Evolutionary conservation across 129 eudicot species (phyloP).

Genomic region (Centrapalus pauciflorus): DNA sequence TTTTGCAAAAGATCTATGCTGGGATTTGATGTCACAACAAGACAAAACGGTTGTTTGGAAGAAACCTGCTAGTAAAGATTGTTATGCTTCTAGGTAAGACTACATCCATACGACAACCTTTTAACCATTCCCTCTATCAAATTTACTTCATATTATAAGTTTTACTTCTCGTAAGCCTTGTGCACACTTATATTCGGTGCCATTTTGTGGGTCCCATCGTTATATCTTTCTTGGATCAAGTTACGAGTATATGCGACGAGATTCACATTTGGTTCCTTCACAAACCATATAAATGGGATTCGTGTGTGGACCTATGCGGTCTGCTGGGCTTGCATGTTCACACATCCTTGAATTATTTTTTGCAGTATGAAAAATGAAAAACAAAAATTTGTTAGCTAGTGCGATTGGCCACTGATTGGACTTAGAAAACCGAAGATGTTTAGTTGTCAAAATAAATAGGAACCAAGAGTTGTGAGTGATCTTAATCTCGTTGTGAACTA

Average conservation of each 20-base stretch:
- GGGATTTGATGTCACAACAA: slow-evolving; percentile 87
- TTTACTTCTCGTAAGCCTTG: background rate
- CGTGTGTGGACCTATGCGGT: too few relatives aligned
- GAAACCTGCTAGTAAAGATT: slow-evolving; percentile 66
- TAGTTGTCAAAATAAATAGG: background rate
- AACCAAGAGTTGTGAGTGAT: background rate
- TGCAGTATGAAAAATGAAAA: too few relatives aligned
- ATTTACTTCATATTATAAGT: background rate
- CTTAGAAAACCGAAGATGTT: background rate
- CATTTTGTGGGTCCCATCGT: background rate
- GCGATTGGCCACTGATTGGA: background rate
- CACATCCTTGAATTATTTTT: too few relatives aligned
- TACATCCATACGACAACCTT: slow-evolving; percentile 1
- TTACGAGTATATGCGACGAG: background rate
- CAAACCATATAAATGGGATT: background rate
- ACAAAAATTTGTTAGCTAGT: too few relatives aligned
- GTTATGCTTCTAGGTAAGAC: slow-evolving; percentile 72
- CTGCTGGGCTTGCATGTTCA: too few relatives aligned
- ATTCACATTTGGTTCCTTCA: background rate
- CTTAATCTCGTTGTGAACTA: slow-evolving; percentile 11
- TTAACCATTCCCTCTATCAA: background rate
- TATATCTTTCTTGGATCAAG: background rate
- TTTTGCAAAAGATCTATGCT: slow-evolving; percentile 64
- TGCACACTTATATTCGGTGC: too few relatives aligned
- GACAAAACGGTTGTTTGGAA: slow-evolving; percentile 92